A percentile compares a stretch with the other conserved stretches of the same genome.
These are phyloP conservation scores for Phellinidium pouzarii DNA, from an alignment of 1,284 basidiomycete genomes.

Conservation along the genomic window DNA sequence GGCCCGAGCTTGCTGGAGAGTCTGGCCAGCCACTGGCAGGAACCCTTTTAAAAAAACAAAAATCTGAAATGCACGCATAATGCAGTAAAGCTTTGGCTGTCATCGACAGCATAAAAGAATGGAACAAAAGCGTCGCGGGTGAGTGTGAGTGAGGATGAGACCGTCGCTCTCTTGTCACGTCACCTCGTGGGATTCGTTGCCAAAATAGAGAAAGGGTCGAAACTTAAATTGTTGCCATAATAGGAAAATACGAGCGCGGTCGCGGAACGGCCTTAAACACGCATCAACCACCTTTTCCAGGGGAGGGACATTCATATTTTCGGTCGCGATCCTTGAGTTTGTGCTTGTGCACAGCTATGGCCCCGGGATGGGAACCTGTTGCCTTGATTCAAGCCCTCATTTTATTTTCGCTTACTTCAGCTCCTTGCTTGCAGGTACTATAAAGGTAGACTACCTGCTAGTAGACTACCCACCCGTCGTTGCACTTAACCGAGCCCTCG, in stretches of 20 bases:
- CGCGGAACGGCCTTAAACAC: background rate
- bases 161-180: too few species aligned
- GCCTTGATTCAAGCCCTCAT: background rate
- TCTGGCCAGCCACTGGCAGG: too few species aligned
- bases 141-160: too few species aligned
- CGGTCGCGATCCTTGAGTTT: background rate
- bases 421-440: background rate
- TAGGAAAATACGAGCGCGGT: background rate
- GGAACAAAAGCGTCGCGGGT: too few species aligned
- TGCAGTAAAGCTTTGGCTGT: too few species aligned
- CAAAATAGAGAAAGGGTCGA: background rate
- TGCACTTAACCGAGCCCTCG: background rate
- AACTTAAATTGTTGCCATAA: background rate
- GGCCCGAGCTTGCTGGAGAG: too few species aligned
- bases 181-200: background rate
- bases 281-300: slow-evolving; percentile 1
- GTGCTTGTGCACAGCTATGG: too few species aligned
- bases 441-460: background rate
- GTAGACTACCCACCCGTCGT: background rate
- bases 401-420: slow-evolving; percentile 5
- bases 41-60: too few species aligned
- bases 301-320: background rate
- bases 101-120: too few species aligned
- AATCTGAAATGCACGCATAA: too few species aligned
- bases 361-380: background rate